These are phyloP conservation scores for Schizophyllum amplum DNA, from an alignment of 1,284 basidiomycete species.

Conservation along the genomic window DNA sequence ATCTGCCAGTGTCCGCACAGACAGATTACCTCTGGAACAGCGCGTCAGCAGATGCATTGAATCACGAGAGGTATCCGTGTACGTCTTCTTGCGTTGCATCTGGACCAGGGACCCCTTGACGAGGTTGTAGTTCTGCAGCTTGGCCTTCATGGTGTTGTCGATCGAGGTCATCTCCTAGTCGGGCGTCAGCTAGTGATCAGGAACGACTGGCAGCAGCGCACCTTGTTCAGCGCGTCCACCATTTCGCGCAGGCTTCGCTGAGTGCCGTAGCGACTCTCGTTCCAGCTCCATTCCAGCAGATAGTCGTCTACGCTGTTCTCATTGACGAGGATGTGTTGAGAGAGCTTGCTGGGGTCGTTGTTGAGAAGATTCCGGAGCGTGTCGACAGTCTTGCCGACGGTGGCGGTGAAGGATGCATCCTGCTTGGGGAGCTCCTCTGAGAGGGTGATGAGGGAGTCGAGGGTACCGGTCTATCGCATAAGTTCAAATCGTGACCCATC, in stretches of 20 bases:
- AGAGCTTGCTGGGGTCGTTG: constrained; percentile 78
- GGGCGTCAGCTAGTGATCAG: constrained; percentile 3
- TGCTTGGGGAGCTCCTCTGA: constrained; percentile 93
- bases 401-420: constrained; percentile 81
- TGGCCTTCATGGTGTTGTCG: constrained; percentile 84
- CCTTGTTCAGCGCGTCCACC: constrained; percentile 77
- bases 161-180: constrained; percentile 82
- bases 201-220: constrained; percentile 25
- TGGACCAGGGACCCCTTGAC: constrained; percentile 92
- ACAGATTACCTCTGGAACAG: constrained; percentile 81
- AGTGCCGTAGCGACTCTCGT: constrained; percentile 78
- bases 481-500: constrained; percentile 8
- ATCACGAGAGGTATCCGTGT: constrained; percentile 23
- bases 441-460: constrained; percentile 83
- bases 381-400: constrained; percentile 91
- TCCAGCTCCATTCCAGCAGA: constrained; percentile 82
- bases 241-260: constrained; percentile 77
- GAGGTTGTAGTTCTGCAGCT: constrained; percentile 87
- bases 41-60: constrained; percentile 8
- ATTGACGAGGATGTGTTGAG: constrained; percentile 80
- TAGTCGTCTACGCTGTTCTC: constrained; percentile 81
- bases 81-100: constrained; percentile 94
- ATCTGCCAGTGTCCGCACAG: constrained; percentile 80
- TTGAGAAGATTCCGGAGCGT: constrained; percentile 87
- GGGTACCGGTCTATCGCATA: constrained; percentile 80